Evolutionary conservation across 2,329 filamentous ascomycete species (phyloP), one percentile per base, ranked within the genome.

Genomic region (Thelonectria rubi): DNA sequence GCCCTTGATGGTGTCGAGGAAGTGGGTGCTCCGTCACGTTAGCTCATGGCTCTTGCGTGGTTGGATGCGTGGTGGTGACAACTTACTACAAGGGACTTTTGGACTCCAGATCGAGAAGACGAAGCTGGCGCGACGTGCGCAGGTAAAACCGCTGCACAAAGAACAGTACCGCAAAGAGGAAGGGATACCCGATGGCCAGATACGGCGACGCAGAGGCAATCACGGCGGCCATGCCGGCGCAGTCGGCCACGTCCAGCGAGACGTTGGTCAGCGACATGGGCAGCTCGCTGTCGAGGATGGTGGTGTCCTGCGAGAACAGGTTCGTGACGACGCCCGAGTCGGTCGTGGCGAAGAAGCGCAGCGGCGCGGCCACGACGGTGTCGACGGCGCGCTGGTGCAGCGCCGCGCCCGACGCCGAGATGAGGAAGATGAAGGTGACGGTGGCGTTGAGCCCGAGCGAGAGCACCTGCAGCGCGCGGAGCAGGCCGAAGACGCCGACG

Each of bases 91-190:
- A 17, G 0, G 86, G 86, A 1, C 82, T 82, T 65, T 89, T 88
- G 1, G 84, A 81, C 70, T 90, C 87, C 1, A 90, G 79, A 47
- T 89, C 87, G 11, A 90, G 72, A 18, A 87, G 78, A 50, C 87
- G 80, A 8, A 90, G 71, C 69, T 89, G 87, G 0, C 86, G 77
- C 1, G 86, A 88, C 0, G 86, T 89, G 0, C 84, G 79, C 2
- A 89, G 78, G 65, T 89, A 89, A 50, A 86, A 80, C 54, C 78
- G 82, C 63, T 88, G 86, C 0, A 88, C 72, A 2, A 77, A 60
- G 56, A 81, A 88, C 1, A 88, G 62, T 0, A 81, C 62, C 0
- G 68, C 73, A 9, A 80, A 61, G 2, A 88, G 67, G 3, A 84
- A 72, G 0, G 86, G 86, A 58, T 87, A 84, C 0, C 77, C 76